Evolutionary conservation across 305 asterid species (phyloP).

Genomic region (Fraxinus nigra): DNA sequence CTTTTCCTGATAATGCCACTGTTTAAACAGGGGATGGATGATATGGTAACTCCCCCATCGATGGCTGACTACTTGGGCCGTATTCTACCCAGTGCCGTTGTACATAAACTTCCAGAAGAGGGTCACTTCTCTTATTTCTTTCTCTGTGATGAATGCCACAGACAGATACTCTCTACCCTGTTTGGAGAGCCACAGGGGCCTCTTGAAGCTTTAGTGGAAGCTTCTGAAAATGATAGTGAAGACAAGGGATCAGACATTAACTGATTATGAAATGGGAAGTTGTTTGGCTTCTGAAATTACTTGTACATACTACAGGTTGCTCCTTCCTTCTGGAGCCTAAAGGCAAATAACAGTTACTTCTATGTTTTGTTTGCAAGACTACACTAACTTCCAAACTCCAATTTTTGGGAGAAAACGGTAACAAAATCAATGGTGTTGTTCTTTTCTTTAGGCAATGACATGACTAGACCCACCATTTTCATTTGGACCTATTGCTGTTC

Average conservation of each 20-base stretch:
- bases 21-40: constrained; percentile 62
- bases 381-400: neutral
- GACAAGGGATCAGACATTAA: constrained; percentile 26
- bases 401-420: neutral
- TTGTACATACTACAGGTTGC: neutral
- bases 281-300: constrained; percentile 16
- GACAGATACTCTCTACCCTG: constrained; percentile 56
- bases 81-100: constrained; percentile 53
- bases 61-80: constrained; percentile 61
- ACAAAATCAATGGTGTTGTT: neutral
- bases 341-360: neutral
- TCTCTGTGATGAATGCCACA: constrained; percentile 63
- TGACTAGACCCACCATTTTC: neutral
- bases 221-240: constrained; percentile 25
- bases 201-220: constrained; percentile 34
- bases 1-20: neutral
- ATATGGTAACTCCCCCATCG: constrained; percentile 62
- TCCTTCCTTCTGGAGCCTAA: neutral
- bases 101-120: constrained; percentile 70
- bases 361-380: neutral
- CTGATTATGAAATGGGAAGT: constrained; percentile 25
- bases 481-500: neutral
- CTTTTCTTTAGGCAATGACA: neutral
- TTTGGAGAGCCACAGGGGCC: constrained; percentile 69
- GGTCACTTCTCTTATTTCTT: constrained; percentile 77